These are phyloP conservation scores for Fusarium mangiferae DNA, from an alignment of 2,329 filamentous ascomycete species.

Conservation along the genomic window DNA sequence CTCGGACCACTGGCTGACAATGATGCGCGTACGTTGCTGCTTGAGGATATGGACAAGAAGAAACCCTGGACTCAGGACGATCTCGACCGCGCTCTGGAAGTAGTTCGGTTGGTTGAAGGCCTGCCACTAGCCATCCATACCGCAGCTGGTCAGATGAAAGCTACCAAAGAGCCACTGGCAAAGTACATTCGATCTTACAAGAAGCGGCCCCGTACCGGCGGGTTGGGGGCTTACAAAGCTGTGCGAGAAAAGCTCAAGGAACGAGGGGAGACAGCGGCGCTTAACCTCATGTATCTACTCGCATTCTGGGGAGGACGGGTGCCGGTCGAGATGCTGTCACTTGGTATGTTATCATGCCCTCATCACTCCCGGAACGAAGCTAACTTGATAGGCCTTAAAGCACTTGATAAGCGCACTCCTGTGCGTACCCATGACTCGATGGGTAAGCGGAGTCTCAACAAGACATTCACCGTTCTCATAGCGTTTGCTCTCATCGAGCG, in stretches of 20 bases:
- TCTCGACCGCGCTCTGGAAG: conserved; percentile 29
- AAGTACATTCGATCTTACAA: conserved; percentile 41
- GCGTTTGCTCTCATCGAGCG: conserved; percentile 41
- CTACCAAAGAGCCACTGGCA: conserved; percentile 37
- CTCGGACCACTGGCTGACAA: conserved; percentile 30
- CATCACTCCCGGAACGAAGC: background rate
- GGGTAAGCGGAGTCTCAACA: conserved; percentile 40
- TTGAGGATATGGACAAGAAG: conserved; percentile 40
- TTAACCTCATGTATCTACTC: conserved; percentile 41
- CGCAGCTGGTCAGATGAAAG: conserved; percentile 34
- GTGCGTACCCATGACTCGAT: conserved; percentile 31
- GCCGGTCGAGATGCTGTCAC: conserved; percentile 40
- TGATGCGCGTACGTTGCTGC: conserved; percentile 28
- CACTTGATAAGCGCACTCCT: conserved; percentile 39
- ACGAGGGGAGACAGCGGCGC: conserved; percentile 38
- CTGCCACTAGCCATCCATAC: conserved; percentile 37
- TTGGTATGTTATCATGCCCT: conserved; percentile 14
- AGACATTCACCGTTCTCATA: conserved; percentile 41
- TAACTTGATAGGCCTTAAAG: conserved; percentile 28
- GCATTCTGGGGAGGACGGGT: conserved; percentile 39
- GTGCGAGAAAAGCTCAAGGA: conserved; percentile 37
- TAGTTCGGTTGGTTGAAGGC: conserved; percentile 34
- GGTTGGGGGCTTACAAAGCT: conserved; percentile 38
- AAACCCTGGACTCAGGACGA: conserved; percentile 39
- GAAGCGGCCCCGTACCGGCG: conserved; percentile 33